Evolutionary conservation across 345 rosid species (phyloP), one percentile per base, ranked within the genome.

Genomic region (Populus deltoides): DNA sequence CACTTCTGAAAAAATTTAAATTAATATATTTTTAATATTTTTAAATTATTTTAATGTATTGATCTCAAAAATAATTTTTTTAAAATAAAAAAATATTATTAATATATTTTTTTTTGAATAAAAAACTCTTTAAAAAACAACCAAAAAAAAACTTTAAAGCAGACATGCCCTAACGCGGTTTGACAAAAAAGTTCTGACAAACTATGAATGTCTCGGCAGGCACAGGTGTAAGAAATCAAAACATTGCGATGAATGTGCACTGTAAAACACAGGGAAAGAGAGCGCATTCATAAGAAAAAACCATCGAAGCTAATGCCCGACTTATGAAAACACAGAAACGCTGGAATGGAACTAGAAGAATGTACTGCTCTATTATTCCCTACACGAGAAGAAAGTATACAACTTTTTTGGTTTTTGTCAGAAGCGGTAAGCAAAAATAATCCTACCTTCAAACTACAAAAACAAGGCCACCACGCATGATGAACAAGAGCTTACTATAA

Each of bases 301-400:
- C 2, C 29, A 57, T 59, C 10, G 5, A 59, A 24, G 29, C 12
- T 22, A 10, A 8, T 57, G 62, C 62, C 65, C 29, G 4, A 1
- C 65, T 24, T 59, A 24, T 10, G 29, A 59, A 59, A 59, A 59
- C 27, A 24, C 16, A n/a, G 1, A 55, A 24, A 9, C 15, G 63
- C 27, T 59, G 65, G 13, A 59, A 59, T 10, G 24, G 65, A 59
- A 59, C 65, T 59, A 13, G 29, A 59, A 59, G 29, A 59, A 59
- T 59, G 65, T 59, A n/a, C 65, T 59, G 65, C 65, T 59, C 65
- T 59, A 59, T 59, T 59, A 59, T 59, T 59, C 65, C 65, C 65
- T 24, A 59, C 29, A 59, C 29, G 29, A 59, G 27, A 59, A n/a
- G 25, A 59, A 59, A 59, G 65, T 59, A 59, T 59, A 59, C 65